Evolutionary conservation across 768 basidiomycete genomes (phyloP), one percentile per base, ranked within the genome.

Genomic region (Tylopilus sp.): DNA sequence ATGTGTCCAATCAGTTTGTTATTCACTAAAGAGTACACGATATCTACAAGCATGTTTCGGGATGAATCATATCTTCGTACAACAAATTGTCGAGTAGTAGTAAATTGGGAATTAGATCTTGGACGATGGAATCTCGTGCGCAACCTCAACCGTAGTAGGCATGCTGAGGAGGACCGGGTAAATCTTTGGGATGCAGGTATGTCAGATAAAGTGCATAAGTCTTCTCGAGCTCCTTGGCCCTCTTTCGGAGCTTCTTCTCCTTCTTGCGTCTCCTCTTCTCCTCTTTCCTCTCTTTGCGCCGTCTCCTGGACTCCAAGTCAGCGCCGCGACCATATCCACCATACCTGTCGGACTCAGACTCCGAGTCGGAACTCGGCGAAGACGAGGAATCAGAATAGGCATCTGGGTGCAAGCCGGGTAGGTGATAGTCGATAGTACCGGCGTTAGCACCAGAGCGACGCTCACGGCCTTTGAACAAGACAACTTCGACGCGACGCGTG

Each of bases 391-490:
- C 69, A 1, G 74, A 73, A 30, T 72, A 68, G 34, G 70, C 62
- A 48, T 76, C 73, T 37, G 77, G 75, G 16, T 77, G 72, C n/a
- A 75, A 71, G 21, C 68, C 65, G n/a, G 80, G 78, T 31, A 85
- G 72, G 45, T 77, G 71, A 48, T 75, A 71, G 59, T 89, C 88
- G 33, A 81, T 57, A 1, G 71, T 60, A 40, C 88, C 88, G 0
- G 74, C 72, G 28, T 70, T 71, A 6, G 74, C 74, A 3, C 90
- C 89, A n/a, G 88, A 84, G 56, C 86, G 84, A 31, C 87, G 81
- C 68, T 89, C 84, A 43, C 78, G 81, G 38, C 90, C 90, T 65
- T 84, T 87, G 76, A 82, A 92, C n/a, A 93, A 75, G 31, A 89
- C 77, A 43, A 89, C 71, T 60, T 93, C 90, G n/a, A 87, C 80